Percentiles rank a stretch among this genome's conserved stretches.
These are phyloP conservation scores for Cryptococcus wingfieldii DNA, from an alignment of 1,284 basidiomycete genomes.

Conservation along the genomic window DNA sequence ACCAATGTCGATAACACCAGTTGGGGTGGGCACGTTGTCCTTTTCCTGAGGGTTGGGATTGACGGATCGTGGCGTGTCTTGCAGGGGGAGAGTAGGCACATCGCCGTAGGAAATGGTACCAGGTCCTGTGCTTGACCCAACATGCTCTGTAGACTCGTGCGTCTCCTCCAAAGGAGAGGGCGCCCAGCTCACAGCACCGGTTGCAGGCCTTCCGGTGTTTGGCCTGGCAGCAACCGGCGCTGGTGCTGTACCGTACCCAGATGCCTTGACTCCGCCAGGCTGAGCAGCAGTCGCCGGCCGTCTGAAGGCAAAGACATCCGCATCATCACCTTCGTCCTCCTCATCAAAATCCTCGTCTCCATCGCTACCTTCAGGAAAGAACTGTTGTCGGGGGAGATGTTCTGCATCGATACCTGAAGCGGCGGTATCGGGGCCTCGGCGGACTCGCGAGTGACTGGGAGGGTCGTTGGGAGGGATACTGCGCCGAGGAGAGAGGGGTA, in stretches of 20 bases:
- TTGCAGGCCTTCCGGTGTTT: constrained; percentile 7
- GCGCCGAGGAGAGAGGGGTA: neutral
- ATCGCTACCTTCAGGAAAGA: constrained; percentile 38
- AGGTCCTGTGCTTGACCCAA: neutral
- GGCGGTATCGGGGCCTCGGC: constrained; percentile 32
- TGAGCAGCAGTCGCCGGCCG: constrained; percentile 40
- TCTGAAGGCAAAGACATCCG: constrained; percentile 45
- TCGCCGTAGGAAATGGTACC: neutral
- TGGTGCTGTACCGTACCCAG: constrained; percentile 7
- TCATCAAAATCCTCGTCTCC: constrained; percentile 36
- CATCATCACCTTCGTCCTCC: constrained; percentile 34
- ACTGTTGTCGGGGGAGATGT: constrained; percentile 42
- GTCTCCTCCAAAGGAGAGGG: neutral
- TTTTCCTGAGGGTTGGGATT: neutral
- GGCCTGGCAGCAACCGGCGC: constrained; percentile 12
- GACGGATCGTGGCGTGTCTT: constrained; percentile 1
- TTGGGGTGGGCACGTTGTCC: constrained; percentile 15
- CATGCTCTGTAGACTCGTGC: neutral
- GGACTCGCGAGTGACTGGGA: neutral
- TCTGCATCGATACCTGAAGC: constrained; percentile 31
- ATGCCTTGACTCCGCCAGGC: constrained; percentile 15
- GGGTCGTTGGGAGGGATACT: neutral
- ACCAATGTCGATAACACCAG: constrained; percentile 27
- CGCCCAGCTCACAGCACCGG: neutral
- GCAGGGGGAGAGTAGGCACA: neutral